Percentiles rank a stretch among this genome's conserved stretches.
Conservation (phyloP, 192 early-diverging fungal species). For the Backusella australiensis region DNA sequence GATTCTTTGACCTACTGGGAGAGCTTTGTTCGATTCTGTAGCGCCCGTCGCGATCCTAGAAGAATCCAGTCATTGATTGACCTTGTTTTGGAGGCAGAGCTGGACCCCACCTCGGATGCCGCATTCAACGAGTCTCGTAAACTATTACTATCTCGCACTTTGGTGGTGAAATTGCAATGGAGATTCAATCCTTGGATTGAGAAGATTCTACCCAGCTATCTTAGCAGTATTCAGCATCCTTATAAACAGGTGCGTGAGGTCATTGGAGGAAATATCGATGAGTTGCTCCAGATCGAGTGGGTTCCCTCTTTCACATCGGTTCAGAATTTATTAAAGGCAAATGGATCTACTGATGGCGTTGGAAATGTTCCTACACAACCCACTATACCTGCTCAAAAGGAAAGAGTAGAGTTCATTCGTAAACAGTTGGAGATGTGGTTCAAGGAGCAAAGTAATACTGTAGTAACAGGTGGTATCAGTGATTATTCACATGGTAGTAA, state of each 20-base stretch:
- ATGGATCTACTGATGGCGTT: constrained; percentile 14
- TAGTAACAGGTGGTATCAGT: constrained; percentile 37
- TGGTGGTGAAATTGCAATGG: constrained; percentile 73
- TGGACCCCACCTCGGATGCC: constrained; percentile 76
- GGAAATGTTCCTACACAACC: constrained; percentile 31
- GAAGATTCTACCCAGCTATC: constrained; percentile 42
- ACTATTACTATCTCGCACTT: constrained; percentile 59
- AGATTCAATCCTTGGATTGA: constrained; percentile 42
- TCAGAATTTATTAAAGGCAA: constrained; percentile 31
- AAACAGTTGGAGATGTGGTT: constrained; percentile 40
- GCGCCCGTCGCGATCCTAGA: constrained; percentile 68
- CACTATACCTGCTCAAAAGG: constrained; percentile 12
- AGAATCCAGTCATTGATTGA: constrained; percentile 74
- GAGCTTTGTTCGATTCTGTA: constrained; percentile 58
- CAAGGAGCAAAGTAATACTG: constrained; percentile 31
- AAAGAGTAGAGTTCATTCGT: constrained; percentile 32
- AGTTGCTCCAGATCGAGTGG: constrained; percentile 58
- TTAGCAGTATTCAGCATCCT: constrained; percentile 69
- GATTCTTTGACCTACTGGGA: constrained; percentile 83
- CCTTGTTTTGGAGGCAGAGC: constrained; percentile 55
- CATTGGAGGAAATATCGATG: constrained; percentile 71
- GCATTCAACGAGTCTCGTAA: constrained; percentile 87
- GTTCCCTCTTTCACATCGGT: constrained; percentile 56
- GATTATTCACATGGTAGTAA: constrained; percentile 77
- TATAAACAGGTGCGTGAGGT: constrained; percentile 90